These are phyloP conservation scores for Tremellales sp. DNA, from an alignment of 1,284 basidiomycete species.

Conservation along the genomic window DNA sequence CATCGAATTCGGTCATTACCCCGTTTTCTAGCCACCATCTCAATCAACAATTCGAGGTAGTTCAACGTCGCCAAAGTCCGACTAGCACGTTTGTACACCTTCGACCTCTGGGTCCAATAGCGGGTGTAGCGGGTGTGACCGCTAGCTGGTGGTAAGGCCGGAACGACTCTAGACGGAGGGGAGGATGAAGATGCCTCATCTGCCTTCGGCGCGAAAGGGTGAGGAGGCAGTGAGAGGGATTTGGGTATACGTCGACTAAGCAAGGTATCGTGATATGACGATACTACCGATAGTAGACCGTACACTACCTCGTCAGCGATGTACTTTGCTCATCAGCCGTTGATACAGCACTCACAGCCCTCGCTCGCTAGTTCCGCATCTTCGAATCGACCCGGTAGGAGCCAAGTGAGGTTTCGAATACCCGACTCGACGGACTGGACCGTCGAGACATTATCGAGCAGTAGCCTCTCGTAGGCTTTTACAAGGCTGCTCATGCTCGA, in stretches of 20 bases:
- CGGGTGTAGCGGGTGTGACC: constrained; percentile 61
- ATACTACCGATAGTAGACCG: constrained; percentile 41
- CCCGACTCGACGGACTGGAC: constrained; percentile 84
- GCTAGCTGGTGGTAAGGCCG: constrained; percentile 34
- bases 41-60: constrained; percentile 73
- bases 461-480: constrained; percentile 68
- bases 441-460: constrained; percentile 74
- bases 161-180: constrained; percentile 13
- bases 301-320: constrained; percentile 30
- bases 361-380: constrained; percentile 92
- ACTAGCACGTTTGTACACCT: constrained; percentile 68
- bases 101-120: constrained; percentile 68
- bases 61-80: constrained; percentile 67
- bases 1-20: constrained; percentile 57
- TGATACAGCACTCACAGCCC: constrained; percentile 62
- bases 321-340: constrained; percentile 7
- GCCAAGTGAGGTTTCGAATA: constrained; percentile 84
- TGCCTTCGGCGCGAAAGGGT: constrained; percentile 33
- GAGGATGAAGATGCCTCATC: neutral
- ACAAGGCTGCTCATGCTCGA: constrained; percentile 12
- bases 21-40: constrained; percentile 74
- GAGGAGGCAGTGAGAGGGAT: constrained; percentile 61
- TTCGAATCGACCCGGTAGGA: constrained; percentile 91
- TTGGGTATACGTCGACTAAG: constrained; percentile 61
- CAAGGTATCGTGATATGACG: constrained; percentile 73